A percentile compares a stretch with the other conserved stretches of the same genome.
Evolutionary conservation across 2,329 filamentous ascomycete genomes (phyloP).

Genomic region (Xylariaceae sp.): DNA sequence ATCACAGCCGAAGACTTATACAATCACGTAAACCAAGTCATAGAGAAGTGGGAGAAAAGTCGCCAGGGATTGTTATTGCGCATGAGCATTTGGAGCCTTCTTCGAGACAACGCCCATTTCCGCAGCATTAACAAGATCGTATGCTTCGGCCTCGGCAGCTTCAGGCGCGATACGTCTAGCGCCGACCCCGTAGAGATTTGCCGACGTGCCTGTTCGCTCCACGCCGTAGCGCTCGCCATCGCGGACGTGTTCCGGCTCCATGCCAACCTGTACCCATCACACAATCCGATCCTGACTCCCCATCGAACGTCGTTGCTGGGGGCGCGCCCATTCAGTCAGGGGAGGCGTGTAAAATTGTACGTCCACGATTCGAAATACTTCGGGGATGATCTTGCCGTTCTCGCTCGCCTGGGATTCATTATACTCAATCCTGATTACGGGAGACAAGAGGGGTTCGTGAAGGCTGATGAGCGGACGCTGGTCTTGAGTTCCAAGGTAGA

Average conservation of each 20-base stretch:
- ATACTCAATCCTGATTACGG: not conserved
- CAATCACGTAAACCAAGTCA: no score
- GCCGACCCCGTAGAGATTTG: not conserved
- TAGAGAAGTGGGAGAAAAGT: conserved; percentile 1
- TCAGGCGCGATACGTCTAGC: not conserved
- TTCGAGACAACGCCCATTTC: no score
- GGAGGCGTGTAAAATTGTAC: not conserved
- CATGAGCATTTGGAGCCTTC: no score
- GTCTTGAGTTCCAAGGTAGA: not conserved
- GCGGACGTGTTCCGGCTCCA: not conserved
- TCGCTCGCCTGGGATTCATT: not conserved
- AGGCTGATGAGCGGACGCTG: conserved; percentile 1
- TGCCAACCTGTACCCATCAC: not conserved
- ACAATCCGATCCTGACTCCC: not conserved
- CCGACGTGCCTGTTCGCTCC: not conserved
- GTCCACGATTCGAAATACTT: conserved; percentile 1
- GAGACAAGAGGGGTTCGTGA: conserved; percentile 2
- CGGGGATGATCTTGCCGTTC: not conserved
- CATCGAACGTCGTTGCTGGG: not conserved
- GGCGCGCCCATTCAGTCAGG: not conserved
- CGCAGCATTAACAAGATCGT: conserved; percentile 2
- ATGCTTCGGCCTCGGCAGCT: conserved; percentile 2
- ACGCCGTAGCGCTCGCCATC: not conserved
- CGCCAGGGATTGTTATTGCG: no score
- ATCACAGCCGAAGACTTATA: no score